A percentile compares a stretch with the other conserved stretches of the same genome.
Evolutionary conservation across 495 filamentous ascomycete genomes (phyloP).

Genomic region (Penicillium psychrofluorescens): DNA sequence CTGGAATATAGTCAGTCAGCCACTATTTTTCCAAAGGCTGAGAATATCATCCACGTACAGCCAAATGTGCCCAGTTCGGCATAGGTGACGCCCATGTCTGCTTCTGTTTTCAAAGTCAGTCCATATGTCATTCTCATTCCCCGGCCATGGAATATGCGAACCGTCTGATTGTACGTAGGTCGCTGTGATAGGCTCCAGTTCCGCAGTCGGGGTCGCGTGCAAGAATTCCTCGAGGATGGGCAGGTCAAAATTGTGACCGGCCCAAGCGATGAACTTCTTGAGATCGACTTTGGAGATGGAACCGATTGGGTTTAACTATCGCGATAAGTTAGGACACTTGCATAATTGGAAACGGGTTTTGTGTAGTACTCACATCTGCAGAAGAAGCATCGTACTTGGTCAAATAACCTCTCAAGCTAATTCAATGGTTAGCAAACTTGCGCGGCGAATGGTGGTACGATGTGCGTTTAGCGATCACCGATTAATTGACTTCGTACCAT

Average conservation of each 20-base stretch:
- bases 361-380: constrained; percentile 41
- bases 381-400: constrained; percentile 63
- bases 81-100: constrained; percentile 63
- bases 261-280: constrained; percentile 69
- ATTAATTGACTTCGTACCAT: constrained; percentile 17
- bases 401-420: constrained; percentile 57
- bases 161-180: constrained; percentile 19
- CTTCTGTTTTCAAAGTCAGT: constrained; percentile 37
- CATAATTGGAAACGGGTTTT: background rate
- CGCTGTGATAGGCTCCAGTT: constrained; percentile 72
- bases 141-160: too few species aligned
- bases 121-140: too few species aligned
- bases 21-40: background rate
- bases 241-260: constrained; percentile 52
- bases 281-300: constrained; percentile 68
- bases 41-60: background rate
- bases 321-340: background rate
- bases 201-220: constrained; percentile 69
- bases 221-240: constrained; percentile 71
- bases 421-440: background rate
- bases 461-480: too few species aligned
- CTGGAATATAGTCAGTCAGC: background rate
- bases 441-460: too few species aligned
- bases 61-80: constrained; percentile 52
- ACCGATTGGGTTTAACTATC: constrained; percentile 60